phyloP scores from a whole-genome alignment of 2,329 filamentous ascomycete genomes.

The Ophiostoma montium region DNA sequence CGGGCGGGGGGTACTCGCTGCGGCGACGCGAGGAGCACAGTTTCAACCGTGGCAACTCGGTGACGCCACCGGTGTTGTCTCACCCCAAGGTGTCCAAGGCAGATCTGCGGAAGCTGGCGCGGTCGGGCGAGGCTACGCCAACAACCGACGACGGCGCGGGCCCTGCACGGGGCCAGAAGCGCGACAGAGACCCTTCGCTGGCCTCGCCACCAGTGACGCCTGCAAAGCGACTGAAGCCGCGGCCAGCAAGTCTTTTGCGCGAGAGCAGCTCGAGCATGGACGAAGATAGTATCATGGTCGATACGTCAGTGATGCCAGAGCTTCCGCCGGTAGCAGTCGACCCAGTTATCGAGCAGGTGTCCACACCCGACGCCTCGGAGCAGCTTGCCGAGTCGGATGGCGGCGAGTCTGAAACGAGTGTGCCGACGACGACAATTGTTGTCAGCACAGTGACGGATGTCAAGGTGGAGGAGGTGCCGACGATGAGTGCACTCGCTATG shows the following conservation, averaged over 20 bases:
- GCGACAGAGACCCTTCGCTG: constrained; percentile 27
- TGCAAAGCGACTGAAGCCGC: constrained; percentile 32
- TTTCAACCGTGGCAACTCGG: constrained; percentile 28
- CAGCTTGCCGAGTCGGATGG: background rate
- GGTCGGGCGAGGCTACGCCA: background rate
- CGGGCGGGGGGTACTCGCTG: constrained; percentile 38
- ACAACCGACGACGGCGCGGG: background rate
- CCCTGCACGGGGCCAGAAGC: constrained; percentile 18
- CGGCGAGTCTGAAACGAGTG: background rate
- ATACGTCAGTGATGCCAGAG: no score
- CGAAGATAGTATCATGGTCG: background rate
- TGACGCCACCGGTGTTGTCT: constrained; percentile 43
- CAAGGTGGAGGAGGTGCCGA: background rate
- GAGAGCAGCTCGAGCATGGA: constrained; percentile 19
- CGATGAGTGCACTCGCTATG: background rate
- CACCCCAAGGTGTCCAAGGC: constrained; percentile 34
- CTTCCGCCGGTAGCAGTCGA: no score
- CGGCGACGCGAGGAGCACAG: constrained; percentile 39
- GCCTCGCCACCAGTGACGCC: constrained; percentile 43
- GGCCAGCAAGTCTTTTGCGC: constrained; percentile 5
- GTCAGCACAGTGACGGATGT: background rate
- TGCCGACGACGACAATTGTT: background rate
- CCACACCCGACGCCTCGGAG: constrained; percentile 8
- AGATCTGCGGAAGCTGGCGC: constrained; percentile 14
- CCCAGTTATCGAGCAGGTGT: constrained; percentile 11